Conservation (phyloP, 257 asterid genomes). For the Eucommia ulmoides region DNA sequence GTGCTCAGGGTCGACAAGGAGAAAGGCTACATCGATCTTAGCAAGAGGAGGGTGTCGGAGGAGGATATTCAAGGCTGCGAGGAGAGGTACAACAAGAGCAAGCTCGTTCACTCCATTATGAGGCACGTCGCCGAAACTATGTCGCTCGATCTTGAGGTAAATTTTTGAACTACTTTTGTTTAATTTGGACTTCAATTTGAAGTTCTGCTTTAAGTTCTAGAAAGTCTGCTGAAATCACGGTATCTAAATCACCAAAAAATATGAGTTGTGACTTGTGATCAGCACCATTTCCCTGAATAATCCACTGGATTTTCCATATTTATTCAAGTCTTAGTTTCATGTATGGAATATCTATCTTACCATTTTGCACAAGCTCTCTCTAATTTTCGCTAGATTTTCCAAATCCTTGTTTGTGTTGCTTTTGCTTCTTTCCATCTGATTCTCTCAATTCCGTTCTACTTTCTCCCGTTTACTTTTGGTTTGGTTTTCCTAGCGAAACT, state of each 20-base stretch:
- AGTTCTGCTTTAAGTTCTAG: neutral
- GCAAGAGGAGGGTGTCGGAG: slow-evolving; percentile 92
- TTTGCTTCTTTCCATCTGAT: neutral
- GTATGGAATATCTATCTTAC: neutral
- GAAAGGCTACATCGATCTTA: slow-evolving; percentile 90
- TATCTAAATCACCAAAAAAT: too few relatives aligned
- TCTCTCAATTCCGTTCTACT: neutral
- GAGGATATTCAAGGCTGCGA: slow-evolving; percentile 88
- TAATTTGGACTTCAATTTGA: neutral
- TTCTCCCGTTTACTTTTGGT: neutral
- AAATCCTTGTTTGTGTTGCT: neutral
- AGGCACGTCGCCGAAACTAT: slow-evolving; percentile 95
- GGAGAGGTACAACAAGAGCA: slow-evolving; percentile 91
- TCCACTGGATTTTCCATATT: neutral
- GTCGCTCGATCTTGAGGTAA: slow-evolving; percentile 72
- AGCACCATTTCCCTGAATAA: too few relatives aligned
- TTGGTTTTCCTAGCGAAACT: too few relatives aligned
- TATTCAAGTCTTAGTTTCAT: neutral
- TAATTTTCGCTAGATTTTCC: neutral
- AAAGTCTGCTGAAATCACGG: too few relatives aligned
- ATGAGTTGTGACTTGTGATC: neutral
- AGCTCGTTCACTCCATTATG: slow-evolving; percentile 96
- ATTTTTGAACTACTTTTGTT: neutral
- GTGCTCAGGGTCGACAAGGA: slow-evolving; percentile 94
- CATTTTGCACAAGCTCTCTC: too few relatives aligned